Evolutionary conservation across 2,329 filamentous ascomycete species (phyloP).

Genomic region (Exophiala lecanii-corni): DNA sequence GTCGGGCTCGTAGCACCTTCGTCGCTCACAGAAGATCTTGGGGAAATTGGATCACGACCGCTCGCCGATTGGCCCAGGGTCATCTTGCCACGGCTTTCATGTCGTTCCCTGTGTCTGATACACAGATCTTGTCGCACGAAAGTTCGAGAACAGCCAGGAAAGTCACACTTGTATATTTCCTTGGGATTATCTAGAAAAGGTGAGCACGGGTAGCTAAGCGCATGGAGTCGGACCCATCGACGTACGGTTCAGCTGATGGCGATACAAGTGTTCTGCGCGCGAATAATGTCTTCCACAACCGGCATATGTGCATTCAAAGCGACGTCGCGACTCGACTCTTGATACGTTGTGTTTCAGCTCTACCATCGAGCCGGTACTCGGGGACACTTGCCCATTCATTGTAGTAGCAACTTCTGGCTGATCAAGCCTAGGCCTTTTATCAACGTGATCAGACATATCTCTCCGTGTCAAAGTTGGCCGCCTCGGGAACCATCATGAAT

Average conservation of each 20-base stretch:
- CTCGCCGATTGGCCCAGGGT: slow-evolving; percentile 10
- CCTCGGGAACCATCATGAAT: too few species aligned
- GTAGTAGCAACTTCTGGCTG: slow-evolving; percentile 2
- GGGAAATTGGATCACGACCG: slow-evolving; percentile 24
- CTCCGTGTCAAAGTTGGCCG: too few species aligned
- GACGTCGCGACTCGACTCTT: slow-evolving; percentile 13
- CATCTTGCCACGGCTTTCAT: slow-evolving; percentile 55
- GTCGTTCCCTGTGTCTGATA: slow-evolving; percentile 74
- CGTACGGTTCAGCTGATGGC: slow-evolving; percentile 87
- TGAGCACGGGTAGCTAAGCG: too few species aligned
- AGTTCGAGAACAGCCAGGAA: slow-evolving; percentile 78
- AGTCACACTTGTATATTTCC: slow-evolving; percentile 90
- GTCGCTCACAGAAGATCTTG: slow-evolving; percentile 15
- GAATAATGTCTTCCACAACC: slow-evolving; percentile 95
- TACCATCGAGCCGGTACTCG: neutral
- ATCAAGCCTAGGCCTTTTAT: slow-evolving; percentile 18
- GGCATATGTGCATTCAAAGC: slow-evolving; percentile 73
- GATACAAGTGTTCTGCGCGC: slow-evolving; percentile 89
- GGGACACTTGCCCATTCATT: slow-evolving; percentile 2
- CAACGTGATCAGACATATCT: slow-evolving; percentile 14
- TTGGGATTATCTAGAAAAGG: slow-evolving; percentile 70
- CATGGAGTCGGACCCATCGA: too few species aligned
- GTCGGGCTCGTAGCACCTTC: slow-evolving; percentile 7
- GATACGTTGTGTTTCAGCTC: slow-evolving; percentile 6
- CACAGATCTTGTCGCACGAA: slow-evolving; percentile 93